Evolutionary conservation across 768 basidiomycete species (phyloP), one percentile per base, ranked within the genome.

Genomic region (Termitomyces titanicus): DNA sequence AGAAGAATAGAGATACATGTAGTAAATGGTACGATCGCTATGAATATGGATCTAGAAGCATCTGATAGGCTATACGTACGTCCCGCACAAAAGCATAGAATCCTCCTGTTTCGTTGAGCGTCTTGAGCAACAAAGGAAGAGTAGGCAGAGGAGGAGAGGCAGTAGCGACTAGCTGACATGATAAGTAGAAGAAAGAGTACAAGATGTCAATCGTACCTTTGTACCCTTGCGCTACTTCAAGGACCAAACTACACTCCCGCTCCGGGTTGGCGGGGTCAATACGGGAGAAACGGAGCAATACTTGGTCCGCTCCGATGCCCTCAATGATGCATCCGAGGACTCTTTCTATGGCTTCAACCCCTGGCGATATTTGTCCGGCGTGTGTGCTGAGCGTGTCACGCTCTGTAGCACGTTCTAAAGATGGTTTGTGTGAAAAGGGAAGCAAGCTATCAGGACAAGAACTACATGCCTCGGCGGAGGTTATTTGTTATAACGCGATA

Each of bases 261-360:
- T 81, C 75, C 2, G 76, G 74, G 44, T 87, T 80, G 3, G 70
- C 59, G 5, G 77, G 73, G 63, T 92, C 88, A 35, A 94, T 64
- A 53, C 81, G 71, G 10, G 79, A 78, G 68, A 94, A 94, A 5
- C 85, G 83, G 52, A 94, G 73, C 44, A 94, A 78, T 18, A 94
- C 76, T 45, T 83, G 79, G 66, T 89, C 86, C 34, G 74, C 76
- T 62, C 84, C 84, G 39, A 94, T 80, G 37, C 92, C 92, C 68
- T 94, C 91, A n/a, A 94, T 79, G 15, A 76, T 69, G 66, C 84
- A 88, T 15, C 79, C 78, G 31, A 91, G 70, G 33, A 74, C 70
- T 7, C 74, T 74, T 71, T 90, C 84, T 59, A 80, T 80, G 13
- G 70, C 77, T 3, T 72, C 68, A 24, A 89, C 70, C 60, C 91